phyloP scores from a whole-genome alignment of 805 yeast genomes.

The Teunomyces pallodes region DNA sequence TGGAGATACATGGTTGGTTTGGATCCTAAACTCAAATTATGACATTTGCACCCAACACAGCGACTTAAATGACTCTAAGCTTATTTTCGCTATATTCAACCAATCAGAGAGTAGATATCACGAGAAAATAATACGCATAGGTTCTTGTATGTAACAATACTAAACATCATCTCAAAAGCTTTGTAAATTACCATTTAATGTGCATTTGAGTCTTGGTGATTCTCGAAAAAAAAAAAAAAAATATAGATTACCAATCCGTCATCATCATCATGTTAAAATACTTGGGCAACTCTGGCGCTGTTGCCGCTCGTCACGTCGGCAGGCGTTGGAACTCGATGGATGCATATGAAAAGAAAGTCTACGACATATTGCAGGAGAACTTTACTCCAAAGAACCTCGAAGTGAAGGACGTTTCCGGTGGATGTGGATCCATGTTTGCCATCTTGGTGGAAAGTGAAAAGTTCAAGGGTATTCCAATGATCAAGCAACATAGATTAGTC shows the following conservation, averaged over 20 bases:
- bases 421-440: conserved; percentile 98
- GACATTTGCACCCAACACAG: background rate
- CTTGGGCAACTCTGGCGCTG: background rate
- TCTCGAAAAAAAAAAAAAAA: background rate
- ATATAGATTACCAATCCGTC: background rate
- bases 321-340: conserved; percentile 32
- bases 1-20: too few species aligned
- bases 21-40: too few species aligned
- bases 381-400: conserved; percentile 61
- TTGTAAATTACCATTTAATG: too few species aligned
- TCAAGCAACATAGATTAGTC: conserved; percentile 90
- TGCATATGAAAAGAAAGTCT: conserved; percentile 65
- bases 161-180: too few species aligned
- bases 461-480: conserved; percentile 78
- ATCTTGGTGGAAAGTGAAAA: conserved; percentile 68
- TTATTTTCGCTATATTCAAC: background rate
- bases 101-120: too few species aligned
- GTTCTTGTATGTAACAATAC: too few species aligned
- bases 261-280: background rate
- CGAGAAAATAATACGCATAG: too few species aligned
- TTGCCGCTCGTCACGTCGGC: background rate
- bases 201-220: background rate
- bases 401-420: conserved; percentile 84
- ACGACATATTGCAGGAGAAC: conserved; percentile 48
- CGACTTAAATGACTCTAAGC: background rate